Evolutionary conservation across 2,329 filamentous ascomycete genomes (phyloP).

Genomic region (Emergomyces pasteurianus): DNA sequence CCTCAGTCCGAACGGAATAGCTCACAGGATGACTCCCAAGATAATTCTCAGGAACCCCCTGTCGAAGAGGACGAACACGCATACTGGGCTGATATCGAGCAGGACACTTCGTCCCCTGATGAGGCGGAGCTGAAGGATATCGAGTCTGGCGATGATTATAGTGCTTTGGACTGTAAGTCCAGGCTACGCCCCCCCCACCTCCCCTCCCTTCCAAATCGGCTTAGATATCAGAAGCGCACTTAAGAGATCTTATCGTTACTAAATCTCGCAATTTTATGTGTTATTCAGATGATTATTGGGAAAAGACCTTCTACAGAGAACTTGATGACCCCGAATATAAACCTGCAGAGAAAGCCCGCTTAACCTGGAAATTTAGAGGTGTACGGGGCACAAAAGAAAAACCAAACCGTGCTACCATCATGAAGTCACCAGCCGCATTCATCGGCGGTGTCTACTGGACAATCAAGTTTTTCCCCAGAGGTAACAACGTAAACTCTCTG

Average conservation of each 20-base stretch:
- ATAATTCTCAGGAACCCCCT: not conserved
- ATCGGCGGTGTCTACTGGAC: slow-evolving; percentile 53
- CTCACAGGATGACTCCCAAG: not conserved
- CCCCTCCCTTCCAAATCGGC: not conserved
- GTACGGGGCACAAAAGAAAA: slow-evolving; percentile 50
- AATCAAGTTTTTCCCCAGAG: slow-evolving; percentile 53
- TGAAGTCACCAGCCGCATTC: slow-evolving; percentile 45
- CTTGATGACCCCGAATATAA: slow-evolving; percentile 47
- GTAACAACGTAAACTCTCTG: slow-evolving; percentile 46
- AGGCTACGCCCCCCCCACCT: not conserved
- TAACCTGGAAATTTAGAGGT: slow-evolving; percentile 47
- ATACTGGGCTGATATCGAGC: slow-evolving; percentile 43
- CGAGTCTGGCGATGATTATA: slow-evolving; percentile 35
- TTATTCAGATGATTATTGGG: slow-evolving; percentile 42
- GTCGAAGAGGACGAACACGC: slow-evolving; percentile 18
- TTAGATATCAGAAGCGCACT: not conserved
- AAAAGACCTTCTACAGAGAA: slow-evolving; percentile 43
- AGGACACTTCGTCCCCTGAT: slow-evolving; percentile 45
- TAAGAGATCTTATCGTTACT: not conserved
- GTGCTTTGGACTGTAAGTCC: slow-evolving; percentile 42
- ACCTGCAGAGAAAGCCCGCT: slow-evolving; percentile 41
- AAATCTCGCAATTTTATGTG: not conserved
- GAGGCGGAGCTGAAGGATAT: slow-evolving; percentile 49
- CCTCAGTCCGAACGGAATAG: not conserved
- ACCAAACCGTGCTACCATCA: slow-evolving; percentile 46